Percentiles rank a stretch among this genome's conserved stretches.
Evolutionary conservation across 2,329 filamentous ascomycete species (phyloP).

Genomic region (Diaporthe ampelina): DNA sequence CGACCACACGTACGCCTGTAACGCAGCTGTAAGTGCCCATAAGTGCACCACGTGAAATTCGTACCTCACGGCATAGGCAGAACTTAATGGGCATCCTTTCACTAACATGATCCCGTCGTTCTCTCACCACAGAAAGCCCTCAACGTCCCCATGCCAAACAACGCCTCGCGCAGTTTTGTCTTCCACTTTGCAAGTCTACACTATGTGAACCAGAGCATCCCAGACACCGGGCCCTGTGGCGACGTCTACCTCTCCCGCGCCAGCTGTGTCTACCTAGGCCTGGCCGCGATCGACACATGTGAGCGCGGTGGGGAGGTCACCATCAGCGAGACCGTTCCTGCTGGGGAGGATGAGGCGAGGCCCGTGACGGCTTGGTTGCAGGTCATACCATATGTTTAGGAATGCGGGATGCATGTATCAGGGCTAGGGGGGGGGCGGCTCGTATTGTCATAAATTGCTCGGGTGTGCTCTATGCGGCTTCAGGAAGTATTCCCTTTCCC

Average conservation of each 20-base stretch:
- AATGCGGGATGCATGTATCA: neutral
- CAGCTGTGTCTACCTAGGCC: neutral
- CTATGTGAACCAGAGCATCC: neutral
- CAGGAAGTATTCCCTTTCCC: too few relatives aligned
- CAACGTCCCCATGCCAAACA: slow-evolving; percentile 8
- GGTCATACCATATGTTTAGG: neutral
- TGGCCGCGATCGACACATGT: neutral
- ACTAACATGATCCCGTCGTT: neutral
- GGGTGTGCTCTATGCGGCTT: too few relatives aligned
- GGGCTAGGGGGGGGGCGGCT: neutral
- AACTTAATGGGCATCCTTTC: too few relatives aligned
- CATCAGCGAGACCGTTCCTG: neutral
- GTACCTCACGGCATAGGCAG: too few relatives aligned
- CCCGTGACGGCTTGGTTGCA: slow-evolving; percentile 6
- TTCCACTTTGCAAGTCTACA: slow-evolving; percentile 9
- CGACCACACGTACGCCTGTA: neutral
- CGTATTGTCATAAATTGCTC: neutral
- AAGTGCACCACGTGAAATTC: too few relatives aligned
- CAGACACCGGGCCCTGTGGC: neutral
- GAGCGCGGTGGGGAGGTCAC: slow-evolving; percentile 26
- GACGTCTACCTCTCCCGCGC: neutral
- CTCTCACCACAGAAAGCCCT: neutral
- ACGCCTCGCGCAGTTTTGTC: neutral
- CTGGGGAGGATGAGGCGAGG: neutral
- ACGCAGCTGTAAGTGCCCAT: slow-evolving; percentile 2